These are phyloP conservation scores for Aureobasidium sp. DNA, from an alignment of 2,329 filamentous ascomycete genomes.

Conservation along the genomic window DNA sequence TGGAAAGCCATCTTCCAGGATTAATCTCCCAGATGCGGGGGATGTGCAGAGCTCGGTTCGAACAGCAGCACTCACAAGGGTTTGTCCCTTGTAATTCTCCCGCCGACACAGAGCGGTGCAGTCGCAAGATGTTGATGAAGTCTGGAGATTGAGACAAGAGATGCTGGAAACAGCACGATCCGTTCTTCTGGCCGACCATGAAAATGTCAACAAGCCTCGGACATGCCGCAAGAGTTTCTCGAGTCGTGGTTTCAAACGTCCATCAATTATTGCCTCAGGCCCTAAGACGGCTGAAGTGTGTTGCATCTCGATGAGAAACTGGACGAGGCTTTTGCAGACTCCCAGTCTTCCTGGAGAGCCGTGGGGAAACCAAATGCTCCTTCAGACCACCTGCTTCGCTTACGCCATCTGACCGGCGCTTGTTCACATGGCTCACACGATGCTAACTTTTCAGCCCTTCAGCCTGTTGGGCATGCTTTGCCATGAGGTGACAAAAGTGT, in stretches of 20 bases:
- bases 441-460: not conserved
- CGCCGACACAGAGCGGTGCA: not conserved
- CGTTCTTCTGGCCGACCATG: not conserved
- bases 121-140: not conserved
- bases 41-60: not conserved
- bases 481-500: not conserved
- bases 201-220: not conserved
- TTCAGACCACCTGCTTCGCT: not conserved
- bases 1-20: not conserved
- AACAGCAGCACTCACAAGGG: not conserved
- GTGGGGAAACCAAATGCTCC: not conserved
- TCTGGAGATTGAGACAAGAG: not conserved
- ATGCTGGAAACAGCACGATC: not conserved
- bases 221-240: not conserved
- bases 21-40: not conserved
- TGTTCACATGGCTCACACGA: not conserved
- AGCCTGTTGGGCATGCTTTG: not conserved
- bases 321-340: not conserved
- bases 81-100: not conserved
- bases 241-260: not conserved
- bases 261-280: not conserved
- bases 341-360: not conserved
- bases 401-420: not conserved
- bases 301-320: not conserved
- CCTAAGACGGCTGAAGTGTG: not conserved